phyloP scores from a whole-genome alignment of 2,329 filamentous ascomycete species.

The Penicillium sp. region DNA sequence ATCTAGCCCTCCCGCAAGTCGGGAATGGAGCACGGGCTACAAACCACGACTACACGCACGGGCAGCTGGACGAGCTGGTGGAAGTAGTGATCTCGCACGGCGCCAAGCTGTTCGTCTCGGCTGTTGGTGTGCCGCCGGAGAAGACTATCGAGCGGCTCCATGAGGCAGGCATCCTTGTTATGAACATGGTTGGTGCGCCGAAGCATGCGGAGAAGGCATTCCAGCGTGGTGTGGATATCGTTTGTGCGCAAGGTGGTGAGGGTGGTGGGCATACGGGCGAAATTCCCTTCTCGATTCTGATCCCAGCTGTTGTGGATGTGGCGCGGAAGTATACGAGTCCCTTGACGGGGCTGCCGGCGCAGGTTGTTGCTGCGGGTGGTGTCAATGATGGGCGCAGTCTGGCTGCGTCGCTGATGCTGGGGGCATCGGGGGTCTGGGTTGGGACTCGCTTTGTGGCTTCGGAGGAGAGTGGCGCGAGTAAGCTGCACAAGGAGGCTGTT shows the following conservation, averaged over 20 bases:
- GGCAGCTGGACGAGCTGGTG: slow-evolving; percentile 80
- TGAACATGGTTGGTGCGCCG: slow-evolving; percentile 97
- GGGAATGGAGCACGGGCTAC: slow-evolving; percentile 79
- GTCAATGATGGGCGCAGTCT: slow-evolving; percentile 77
- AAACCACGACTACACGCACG: slow-evolving; percentile 92
- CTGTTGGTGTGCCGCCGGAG: slow-evolving; percentile 78
- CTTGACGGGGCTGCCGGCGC: slow-evolving; percentile 63
- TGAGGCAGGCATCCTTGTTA: slow-evolving; percentile 71
- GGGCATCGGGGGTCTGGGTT: slow-evolving; percentile 86
- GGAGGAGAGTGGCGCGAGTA: slow-evolving; percentile 72
- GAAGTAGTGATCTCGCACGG: slow-evolving; percentile 78
- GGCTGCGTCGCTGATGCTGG: slow-evolving; percentile 78
- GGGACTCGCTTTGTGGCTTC: slow-evolving; percentile 87
- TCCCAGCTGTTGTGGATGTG: slow-evolving; percentile 82
- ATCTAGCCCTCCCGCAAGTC: slow-evolving; percentile 84
- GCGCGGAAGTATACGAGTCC: slow-evolving; percentile 66
- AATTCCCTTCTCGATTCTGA: slow-evolving; percentile 76
- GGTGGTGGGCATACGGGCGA: slow-evolving; percentile 91
- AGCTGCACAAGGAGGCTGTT: slow-evolving; percentile 77
- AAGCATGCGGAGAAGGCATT: slow-evolving; percentile 87
- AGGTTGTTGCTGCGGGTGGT: slow-evolving; percentile 86
- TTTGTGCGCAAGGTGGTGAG: slow-evolving; percentile 89
- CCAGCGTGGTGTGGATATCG: slow-evolving; percentile 77
- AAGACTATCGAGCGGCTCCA: slow-evolving; percentile 72
- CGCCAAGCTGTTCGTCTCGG: slow-evolving; percentile 79